A percentile compares a stretch with the other conserved stretches of the same genome.
Conservation (phyloP, 805 yeast genomes). For the Candida maltosa region DNA sequence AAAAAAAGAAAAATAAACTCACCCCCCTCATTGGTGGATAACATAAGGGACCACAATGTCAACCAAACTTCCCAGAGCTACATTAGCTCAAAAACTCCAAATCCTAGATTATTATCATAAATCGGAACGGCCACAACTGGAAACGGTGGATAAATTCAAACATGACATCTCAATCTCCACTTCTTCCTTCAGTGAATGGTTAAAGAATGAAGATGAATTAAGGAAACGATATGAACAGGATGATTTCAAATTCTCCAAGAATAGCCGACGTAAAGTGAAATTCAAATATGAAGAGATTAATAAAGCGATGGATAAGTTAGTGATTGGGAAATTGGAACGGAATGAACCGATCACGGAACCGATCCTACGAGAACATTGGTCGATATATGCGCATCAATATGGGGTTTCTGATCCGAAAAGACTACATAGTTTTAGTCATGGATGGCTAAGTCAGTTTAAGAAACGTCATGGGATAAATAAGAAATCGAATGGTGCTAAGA, state of each 20-base stretch:
- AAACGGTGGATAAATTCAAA: constrained; percentile 52
- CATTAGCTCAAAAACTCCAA: constrained; percentile 56
- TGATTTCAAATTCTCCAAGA: constrained; percentile 25
- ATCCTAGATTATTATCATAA: constrained; percentile 50
- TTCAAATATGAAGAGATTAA: constrained; percentile 59
- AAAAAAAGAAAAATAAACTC: too few relatives aligned
- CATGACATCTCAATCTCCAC: constrained; percentile 54
- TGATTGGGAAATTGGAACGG: constrained; percentile 39
- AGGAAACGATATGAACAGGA: constrained; percentile 41
- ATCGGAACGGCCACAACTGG: constrained; percentile 52
- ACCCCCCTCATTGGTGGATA: too few relatives aligned
- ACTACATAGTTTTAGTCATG: constrained; percentile 52
- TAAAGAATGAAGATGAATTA: constrained; percentile 50
- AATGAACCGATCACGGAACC: constrained; percentile 54
- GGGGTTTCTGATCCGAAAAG: constrained; percentile 64
- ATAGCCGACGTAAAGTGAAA: constrained; percentile 43
- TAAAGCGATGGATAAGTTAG: constrained; percentile 55
- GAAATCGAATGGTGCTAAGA: constrained; percentile 12
- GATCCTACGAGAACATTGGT: constrained; percentile 54
- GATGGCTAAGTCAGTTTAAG: constrained; percentile 62
- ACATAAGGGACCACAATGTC: too few relatives aligned
- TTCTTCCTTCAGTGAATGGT: constrained; percentile 60
- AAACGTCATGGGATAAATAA: constrained; percentile 50
- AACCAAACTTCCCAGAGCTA: constrained; percentile 44
- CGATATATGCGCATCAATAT: constrained; percentile 47